Base-by-base conservation (phyloP, 495 filamentous ascomycete species). In the Annulohypoxylon nitens region DNA sequence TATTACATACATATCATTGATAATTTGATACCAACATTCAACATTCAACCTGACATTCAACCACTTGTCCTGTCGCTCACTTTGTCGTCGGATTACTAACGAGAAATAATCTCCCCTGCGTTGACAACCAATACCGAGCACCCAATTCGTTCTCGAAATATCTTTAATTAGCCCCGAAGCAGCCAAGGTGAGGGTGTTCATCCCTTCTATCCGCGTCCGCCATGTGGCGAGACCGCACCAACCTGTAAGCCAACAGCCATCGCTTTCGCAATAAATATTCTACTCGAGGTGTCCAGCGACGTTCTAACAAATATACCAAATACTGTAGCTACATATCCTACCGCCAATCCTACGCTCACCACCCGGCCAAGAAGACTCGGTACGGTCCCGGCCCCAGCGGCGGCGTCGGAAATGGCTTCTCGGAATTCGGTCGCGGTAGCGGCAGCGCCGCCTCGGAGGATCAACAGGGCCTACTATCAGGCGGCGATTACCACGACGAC, bases 191-290 rank as follows among this genome's bases (percentile, higher is more conserved):
- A 82, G 78, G 80, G 82, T 80, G 66, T 64, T 39, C 61, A 69
- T 69, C 59, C 60, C 80, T 79, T 79, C 79, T 79, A 81, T 76
- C 78, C 71, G 83, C 81, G 83, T 84, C 85, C 88, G 90, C 86
- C 76, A 95, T 97, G 92, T 97, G 93, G 93, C 93, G 96, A 85
- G 96, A 99, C 88, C 90, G 96, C 83, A 99, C 97, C 57, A 99
- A 98, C 80, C 91, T 99, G 95, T 97, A 88, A 68, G 87, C 76
- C 25, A 48, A 20, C 58, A 48, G 11, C 58, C 55, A 53, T 59
- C 58, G 25, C 34, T 34, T 23, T 47, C 34, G 37, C 20, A 23
- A 25, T 11, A 25, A 18, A 7, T 5, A 64, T 48, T 30, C 30
- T 1, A 61, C 66, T 74, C 23, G 62, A 30, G 55, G 11, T 14